These are phyloP conservation scores for Globisporangium parvum DNA, from an alignment of 352 stramenopile species.

Conservation along the genomic window DNA sequence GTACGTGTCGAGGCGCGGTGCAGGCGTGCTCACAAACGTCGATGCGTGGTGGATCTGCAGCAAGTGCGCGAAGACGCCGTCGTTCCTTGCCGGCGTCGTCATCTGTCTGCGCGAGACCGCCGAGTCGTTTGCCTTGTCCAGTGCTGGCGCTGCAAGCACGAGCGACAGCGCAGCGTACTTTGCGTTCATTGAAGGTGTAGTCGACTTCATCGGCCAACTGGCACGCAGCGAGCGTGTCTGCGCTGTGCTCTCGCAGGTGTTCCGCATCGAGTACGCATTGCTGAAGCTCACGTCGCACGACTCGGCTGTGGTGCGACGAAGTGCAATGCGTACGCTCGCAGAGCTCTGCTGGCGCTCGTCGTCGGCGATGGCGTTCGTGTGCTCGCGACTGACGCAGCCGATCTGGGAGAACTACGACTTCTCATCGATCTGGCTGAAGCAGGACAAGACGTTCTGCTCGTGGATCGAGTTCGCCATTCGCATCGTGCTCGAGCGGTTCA, in stretches of 20 bases:
- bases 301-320: conserved; percentile 5
- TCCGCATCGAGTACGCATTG: conserved; percentile 12
- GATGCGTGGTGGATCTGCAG: conserved; percentile 4
- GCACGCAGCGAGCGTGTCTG: not conserved
- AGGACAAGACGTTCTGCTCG: conserved; percentile 8
- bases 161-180: not conserved
- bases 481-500: conserved; percentile 3
- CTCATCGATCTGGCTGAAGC: conserved; percentile 6
- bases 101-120: conserved; percentile 4
- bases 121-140: not conserved
- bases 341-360: conserved; percentile 14
- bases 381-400: conserved; percentile 8
- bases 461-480: conserved; percentile 8
- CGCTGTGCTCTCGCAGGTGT: conserved; percentile 4
- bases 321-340: conserved; percentile 9
- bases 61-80: conserved; percentile 4
- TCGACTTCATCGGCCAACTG: not conserved
- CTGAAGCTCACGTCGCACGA: conserved; percentile 11
- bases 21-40: not conserved
- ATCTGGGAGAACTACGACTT: conserved; percentile 16
- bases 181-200: not conserved
- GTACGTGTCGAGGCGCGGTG: conserved; percentile 11
- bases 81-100: conserved; percentile 16
- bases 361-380: conserved; percentile 10
- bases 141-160: not conserved